These are phyloP conservation scores for Tulasnella sp. DNA, from an alignment of 768 basidiomycete genomes.

Conservation along the genomic window DNA sequence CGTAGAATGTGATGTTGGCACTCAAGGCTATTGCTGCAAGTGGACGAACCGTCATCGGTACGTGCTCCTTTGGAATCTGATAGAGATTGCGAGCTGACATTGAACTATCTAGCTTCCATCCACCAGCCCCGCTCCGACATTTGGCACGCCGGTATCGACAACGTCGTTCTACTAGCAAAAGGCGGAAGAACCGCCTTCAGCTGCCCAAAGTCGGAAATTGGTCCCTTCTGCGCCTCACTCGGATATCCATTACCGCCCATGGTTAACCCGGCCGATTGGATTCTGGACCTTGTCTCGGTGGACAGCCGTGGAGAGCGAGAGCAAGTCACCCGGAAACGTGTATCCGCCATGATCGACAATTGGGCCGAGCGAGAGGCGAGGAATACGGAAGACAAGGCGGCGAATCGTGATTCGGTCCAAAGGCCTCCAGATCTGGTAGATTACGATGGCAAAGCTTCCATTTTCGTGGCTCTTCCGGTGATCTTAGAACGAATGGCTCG, in stretches of 20 bases:
- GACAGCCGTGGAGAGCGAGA: constrained; percentile 3
- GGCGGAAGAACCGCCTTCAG: constrained; percentile 18
- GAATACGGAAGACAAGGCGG: not conserved
- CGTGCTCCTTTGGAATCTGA: not conserved
- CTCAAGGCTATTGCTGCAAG: constrained; percentile 30
- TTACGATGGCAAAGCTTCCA: not conserved
- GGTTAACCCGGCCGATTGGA: constrained; percentile 20
- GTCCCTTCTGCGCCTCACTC: constrained; percentile 1
- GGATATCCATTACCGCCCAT: constrained; percentile 13
- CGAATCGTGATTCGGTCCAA: not conserved
- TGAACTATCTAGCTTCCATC: constrained; percentile 20
- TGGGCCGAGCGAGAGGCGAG: constrained; percentile 3
- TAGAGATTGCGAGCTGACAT: not conserved
- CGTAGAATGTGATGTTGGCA: constrained; percentile 33
- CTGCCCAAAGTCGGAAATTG: constrained; percentile 10
- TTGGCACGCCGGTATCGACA: constrained; percentile 25
- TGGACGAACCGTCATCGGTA: constrained; percentile 33
- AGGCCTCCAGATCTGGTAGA: not conserved
- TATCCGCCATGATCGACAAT: constrained; percentile 2
- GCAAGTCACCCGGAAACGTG: not conserved
- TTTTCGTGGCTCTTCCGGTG: constrained; percentile 15
- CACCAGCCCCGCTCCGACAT: constrained; percentile 32
- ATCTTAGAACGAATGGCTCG: constrained; percentile 17
- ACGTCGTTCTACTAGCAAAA: constrained; percentile 27
- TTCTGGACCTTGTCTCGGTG: constrained; percentile 19